phyloP scores from a whole-genome alignment of 352 stramenopile species.

The Phytopythium kandeliae region DNA sequence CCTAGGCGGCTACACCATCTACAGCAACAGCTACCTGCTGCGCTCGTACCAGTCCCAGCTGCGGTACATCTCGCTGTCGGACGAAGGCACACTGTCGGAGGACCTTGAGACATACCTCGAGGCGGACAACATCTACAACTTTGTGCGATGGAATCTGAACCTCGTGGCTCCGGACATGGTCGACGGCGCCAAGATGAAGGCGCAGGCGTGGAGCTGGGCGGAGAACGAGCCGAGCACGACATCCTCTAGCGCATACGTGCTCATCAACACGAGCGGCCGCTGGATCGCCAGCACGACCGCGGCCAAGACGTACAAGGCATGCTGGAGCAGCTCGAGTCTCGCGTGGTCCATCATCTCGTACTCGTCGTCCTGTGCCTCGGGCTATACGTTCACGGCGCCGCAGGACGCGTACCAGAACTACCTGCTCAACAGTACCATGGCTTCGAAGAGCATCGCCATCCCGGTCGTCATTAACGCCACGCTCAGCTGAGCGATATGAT shows the following conservation, averaged over 20 bases:
- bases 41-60: conserved; percentile 39
- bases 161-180: conserved; percentile 40
- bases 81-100: conserved; percentile 16
- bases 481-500: conserved; percentile 8
- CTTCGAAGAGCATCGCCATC: conserved; percentile 21
- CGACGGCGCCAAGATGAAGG: conserved; percentile 39
- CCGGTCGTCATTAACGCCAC: conserved; percentile 39
- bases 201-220: conserved; percentile 52
- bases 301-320: conserved; percentile 26
- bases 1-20: conserved; percentile 39
- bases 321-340: conserved; percentile 28
- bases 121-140: conserved; percentile 32
- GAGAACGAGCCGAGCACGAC: conserved; percentile 38
- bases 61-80: conserved; percentile 42
- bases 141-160: conserved; percentile 52
- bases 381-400: conserved; percentile 22
- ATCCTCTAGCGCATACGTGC: conserved; percentile 15
- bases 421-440: conserved; percentile 26
- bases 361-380: conserved; percentile 15
- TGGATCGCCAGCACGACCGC: conserved; percentile 23
- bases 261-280: conserved; percentile 24
- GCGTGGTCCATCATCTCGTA: conserved; percentile 31
- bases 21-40: conserved; percentile 36
- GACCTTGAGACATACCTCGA: conserved; percentile 25
- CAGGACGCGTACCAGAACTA: conserved; percentile 50